Percentiles rank a stretch among this genome's conserved stretches.
phyloP scores from a whole-genome alignment of 441 rosid species.

The Hura crepitans region DNA sequence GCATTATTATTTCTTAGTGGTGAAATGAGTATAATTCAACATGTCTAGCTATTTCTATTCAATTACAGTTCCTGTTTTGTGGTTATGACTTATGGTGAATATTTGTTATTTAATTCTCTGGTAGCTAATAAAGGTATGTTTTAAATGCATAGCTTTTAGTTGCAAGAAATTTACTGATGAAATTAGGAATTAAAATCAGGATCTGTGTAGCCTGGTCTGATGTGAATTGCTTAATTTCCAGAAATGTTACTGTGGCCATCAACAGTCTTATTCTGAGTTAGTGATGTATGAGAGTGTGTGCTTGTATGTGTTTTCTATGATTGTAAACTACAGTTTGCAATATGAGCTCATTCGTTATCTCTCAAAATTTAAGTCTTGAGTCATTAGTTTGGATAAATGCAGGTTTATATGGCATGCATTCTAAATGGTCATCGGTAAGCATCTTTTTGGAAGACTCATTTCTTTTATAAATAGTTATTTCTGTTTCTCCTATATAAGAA shows the following conservation, averaged over 20 bases:
- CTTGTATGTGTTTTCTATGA: not conserved
- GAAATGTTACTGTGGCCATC: not conserved
- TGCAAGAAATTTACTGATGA: not conserved
- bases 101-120: not conserved
- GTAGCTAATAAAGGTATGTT: not conserved
- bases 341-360: not conserved
- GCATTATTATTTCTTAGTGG: not conserved
- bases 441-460: slow-evolving; percentile 17
- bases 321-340: not conserved
- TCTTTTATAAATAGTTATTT: not conserved
- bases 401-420: slow-evolving; percentile 94
- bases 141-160: not conserved
- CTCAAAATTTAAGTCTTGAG: slow-evolving; percentile 4
- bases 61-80: not conserved
- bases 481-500: not conserved
- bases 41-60: not conserved
- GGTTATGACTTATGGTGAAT: not conserved
- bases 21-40: not conserved
- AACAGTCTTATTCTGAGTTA: not conserved
- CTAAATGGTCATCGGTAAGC: slow-evolving; percentile 70
- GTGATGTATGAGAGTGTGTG: too few relatives aligned
- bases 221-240: not conserved
- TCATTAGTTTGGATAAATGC: slow-evolving; percentile 26
- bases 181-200: slow-evolving; percentile 2
- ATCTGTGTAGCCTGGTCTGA: not conserved